Percentiles rank a stretch among this genome's conserved stretches.
These are phyloP conservation scores for Articulospora tetracladia DNA, from an alignment of 495 filamentous ascomycete genomes.

Conservation along the genomic window DNA sequence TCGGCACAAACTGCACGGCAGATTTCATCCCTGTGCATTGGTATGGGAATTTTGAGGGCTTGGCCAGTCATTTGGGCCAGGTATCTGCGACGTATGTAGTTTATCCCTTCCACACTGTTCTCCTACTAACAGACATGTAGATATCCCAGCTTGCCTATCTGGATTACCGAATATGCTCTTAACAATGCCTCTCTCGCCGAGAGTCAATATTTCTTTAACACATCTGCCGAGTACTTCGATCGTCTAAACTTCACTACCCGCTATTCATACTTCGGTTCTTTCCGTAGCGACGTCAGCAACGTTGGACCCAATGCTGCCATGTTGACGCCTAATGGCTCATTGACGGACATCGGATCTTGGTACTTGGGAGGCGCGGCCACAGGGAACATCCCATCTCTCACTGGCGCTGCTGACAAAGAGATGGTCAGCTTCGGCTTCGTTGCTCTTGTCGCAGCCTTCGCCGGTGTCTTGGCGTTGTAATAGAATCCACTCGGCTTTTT, in stretches of 20 bases:
- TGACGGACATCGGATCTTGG: conserved; percentile 74
- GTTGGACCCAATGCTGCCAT: conserved; percentile 66
- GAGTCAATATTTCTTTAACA: conserved; percentile 64
- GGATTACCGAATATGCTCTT: conserved; percentile 70
- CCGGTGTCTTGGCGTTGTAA: neutral
- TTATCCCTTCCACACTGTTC: neutral
- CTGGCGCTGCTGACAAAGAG: neutral
- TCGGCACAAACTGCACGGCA: conserved; percentile 50
- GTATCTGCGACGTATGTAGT: conserved; percentile 43
- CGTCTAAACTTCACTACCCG: conserved; percentile 52
- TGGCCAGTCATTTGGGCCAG: conserved; percentile 66
- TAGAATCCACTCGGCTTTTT: neutral
- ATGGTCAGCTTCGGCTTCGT: neutral
- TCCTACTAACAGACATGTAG: conserved; percentile 1
- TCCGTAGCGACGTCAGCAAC: conserved; percentile 61
- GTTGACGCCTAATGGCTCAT: conserved; percentile 53
- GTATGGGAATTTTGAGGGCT: conserved; percentile 72
- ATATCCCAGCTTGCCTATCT: conserved; percentile 55
- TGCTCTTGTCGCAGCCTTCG: neutral
- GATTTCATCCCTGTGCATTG: conserved; percentile 76
- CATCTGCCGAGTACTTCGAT: conserved; percentile 59
- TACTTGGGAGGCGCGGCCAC: conserved; percentile 57
- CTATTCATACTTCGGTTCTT: conserved; percentile 73
- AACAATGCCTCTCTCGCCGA: conserved; percentile 41
- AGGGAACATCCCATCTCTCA: conserved; percentile 29